Conservation (phyloP, 805 yeast species). For the Ogataea populi-albae region DNA sequence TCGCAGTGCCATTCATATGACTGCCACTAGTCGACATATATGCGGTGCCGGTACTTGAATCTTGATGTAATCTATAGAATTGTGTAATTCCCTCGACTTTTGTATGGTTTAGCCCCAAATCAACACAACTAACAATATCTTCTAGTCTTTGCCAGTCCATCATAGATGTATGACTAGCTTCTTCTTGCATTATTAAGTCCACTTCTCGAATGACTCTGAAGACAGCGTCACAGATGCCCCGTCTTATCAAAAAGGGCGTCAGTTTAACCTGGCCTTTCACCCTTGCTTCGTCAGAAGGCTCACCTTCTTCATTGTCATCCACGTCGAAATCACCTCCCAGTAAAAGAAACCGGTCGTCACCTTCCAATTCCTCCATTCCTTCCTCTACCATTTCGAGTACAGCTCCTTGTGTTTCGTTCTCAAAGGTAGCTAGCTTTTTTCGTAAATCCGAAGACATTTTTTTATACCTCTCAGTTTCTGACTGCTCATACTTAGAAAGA, state of each 20-base stretch:
- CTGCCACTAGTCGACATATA: background rate
- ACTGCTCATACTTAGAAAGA: constrained; percentile 27
- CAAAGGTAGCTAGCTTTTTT: constrained; percentile 8
- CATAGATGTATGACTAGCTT: background rate
- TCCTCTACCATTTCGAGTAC: constrained; percentile 3
- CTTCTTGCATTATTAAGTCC: constrained; percentile 36
- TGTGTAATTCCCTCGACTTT: constrained; percentile 44
- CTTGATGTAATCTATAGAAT: constrained; percentile 47
- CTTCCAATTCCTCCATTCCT: constrained; percentile 7
- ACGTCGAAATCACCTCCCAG: constrained; percentile 24
- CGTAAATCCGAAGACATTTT: constrained; percentile 7
- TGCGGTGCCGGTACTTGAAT: too few species aligned
- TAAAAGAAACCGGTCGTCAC: constrained; percentile 5
- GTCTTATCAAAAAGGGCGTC: constrained; percentile 43
- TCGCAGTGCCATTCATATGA: background rate
- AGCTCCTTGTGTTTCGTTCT: constrained; percentile 1
- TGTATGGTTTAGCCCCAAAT: constrained; percentile 35
- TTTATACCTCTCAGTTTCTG: constrained; percentile 10
- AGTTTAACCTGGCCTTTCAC: constrained; percentile 25
- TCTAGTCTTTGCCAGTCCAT: constrained; percentile 25
- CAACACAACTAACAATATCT: constrained; percentile 23
- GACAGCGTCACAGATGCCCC: constrained; percentile 45
- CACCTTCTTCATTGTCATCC: constrained; percentile 18
- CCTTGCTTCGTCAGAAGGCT: constrained; percentile 13
- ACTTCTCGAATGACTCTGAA: constrained; percentile 46